Evolutionary conservation across 2,329 filamentous ascomycete genomes (phyloP).

Genomic region (Alternaria rosae): DNA sequence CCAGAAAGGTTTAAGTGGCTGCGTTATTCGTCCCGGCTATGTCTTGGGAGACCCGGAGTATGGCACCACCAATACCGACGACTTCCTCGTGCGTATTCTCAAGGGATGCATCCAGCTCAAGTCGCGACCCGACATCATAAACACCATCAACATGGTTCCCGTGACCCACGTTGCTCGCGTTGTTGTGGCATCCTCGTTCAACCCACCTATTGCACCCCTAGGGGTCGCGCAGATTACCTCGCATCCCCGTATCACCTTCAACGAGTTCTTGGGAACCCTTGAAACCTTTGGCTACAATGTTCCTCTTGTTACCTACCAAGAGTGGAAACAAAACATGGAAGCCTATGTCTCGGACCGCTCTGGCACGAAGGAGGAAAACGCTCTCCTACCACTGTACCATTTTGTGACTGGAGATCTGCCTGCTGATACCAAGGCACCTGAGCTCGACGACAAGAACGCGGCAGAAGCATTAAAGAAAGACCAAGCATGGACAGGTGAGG

Average conservation of each 20-base stretch:
- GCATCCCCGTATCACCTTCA: conserved; percentile 79
- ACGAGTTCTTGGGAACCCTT: conserved; percentile 75
- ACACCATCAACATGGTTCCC: conserved; percentile 89
- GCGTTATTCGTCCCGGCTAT: conserved; percentile 84
- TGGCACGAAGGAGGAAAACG: conserved; percentile 70
- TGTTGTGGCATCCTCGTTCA: conserved; percentile 75
- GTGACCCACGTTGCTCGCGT: conserved; percentile 84
- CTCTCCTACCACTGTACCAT: conserved; percentile 74
- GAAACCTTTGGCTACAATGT: conserved; percentile 76
- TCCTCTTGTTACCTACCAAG: conserved; percentile 70
- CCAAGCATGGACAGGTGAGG: conserved; percentile 64
- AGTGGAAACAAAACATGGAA: conserved; percentile 74
- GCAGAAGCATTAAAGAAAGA: conserved; percentile 70
- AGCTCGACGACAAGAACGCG: conserved; percentile 77
- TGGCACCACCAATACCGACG: conserved; percentile 80
- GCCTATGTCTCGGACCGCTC: conserved; percentile 67
- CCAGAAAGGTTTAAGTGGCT: conserved; percentile 74
- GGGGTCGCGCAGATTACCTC: conserved; percentile 79
- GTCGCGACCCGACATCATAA: conserved; percentile 76
- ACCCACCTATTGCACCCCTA: conserved; percentile 63
- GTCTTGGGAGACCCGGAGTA: conserved; percentile 75
- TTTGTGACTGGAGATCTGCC: conserved; percentile 76
- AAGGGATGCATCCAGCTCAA: conserved; percentile 87
- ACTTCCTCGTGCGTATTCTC: conserved; percentile 85
- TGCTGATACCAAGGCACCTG: conserved; percentile 72